A percentile compares a stretch with the other conserved stretches of the same genome.
These are phyloP conservation scores for Apophysomyces trapeziformis DNA, from an alignment of 371 early-diverging fungal species.

Conservation along the genomic window DNA sequence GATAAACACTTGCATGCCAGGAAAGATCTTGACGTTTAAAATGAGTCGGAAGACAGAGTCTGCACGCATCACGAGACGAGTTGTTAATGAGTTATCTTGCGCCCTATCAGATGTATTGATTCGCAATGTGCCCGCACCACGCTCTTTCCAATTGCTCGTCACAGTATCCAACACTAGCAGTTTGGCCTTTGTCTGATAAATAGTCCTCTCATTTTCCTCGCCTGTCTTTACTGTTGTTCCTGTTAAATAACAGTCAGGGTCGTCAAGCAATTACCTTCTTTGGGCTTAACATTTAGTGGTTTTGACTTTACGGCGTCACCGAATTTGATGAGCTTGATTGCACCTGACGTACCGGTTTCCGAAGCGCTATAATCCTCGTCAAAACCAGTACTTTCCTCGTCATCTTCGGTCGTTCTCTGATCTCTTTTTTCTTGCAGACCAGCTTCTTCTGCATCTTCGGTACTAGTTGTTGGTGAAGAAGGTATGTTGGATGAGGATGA, in stretches of 20 bases:
- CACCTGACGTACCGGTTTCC: slow-evolving; percentile 6
- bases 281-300: slow-evolving; percentile 31
- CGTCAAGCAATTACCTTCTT: slow-evolving; percentile 23
- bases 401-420: background rate
- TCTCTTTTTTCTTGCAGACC: background rate
- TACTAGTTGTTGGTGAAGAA: slow-evolving; percentile 8
- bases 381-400: slow-evolving; percentile 7
- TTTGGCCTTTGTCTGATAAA: slow-evolving; percentile 52
- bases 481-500: slow-evolving; percentile 15
- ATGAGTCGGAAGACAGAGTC: slow-evolving; percentile 65
- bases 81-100: slow-evolving; percentile 15
- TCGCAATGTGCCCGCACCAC: slow-evolving; percentile 51
- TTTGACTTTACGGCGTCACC: slow-evolving; percentile 33
- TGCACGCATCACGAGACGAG: slow-evolving; percentile 66
- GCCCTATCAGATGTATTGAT: slow-evolving; percentile 41
- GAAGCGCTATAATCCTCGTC: slow-evolving; percentile 13
- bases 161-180: slow-evolving; percentile 43
- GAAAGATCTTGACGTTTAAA: slow-evolving; percentile 58
- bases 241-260: background rate
- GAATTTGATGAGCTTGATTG: slow-evolving; percentile 21
- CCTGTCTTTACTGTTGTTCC: slow-evolving; percentile 43
- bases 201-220: slow-evolving; percentile 54
- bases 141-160: slow-evolving; percentile 49
- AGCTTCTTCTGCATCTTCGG: background rate
- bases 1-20: slow-evolving; percentile 56